Percentiles rank a stretch among this genome's conserved stretches.
phyloP scores from a whole-genome alignment of 169 alveolate genomes.

The Plasmodium coatneyi region DNA sequence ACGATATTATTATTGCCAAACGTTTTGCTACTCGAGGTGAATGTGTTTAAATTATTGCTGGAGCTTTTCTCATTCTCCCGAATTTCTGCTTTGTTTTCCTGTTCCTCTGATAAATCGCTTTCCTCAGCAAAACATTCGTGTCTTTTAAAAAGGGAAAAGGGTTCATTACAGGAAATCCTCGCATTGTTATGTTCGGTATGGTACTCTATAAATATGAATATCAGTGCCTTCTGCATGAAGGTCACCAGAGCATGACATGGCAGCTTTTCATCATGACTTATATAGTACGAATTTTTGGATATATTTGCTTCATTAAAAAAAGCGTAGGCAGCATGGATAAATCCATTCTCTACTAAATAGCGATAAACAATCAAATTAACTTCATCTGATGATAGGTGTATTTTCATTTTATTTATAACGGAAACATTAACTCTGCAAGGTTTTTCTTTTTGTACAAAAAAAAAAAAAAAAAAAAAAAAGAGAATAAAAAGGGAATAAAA shows the following conservation, averaged over 20 bases:
- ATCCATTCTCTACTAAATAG: conserved; percentile 91
- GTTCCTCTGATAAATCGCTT: conserved; percentile 74
- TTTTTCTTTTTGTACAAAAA: conserved; percentile 4
- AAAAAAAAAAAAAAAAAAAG: not conserved
- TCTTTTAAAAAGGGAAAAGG: conserved; percentile 88
- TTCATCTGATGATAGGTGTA: conserved; percentile 90
- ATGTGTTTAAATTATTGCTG: conserved; percentile 42
- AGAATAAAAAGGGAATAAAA: not conserved
- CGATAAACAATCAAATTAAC: conserved; percentile 90
- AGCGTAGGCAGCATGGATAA: conserved; percentile 88
- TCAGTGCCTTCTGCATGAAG: conserved; percentile 91
- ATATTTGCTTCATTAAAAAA: conserved; percentile 89
- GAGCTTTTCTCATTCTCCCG: conserved; percentile 13
- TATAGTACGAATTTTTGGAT: conserved; percentile 85
- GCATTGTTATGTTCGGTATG: conserved; percentile 88
- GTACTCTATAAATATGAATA: conserved; percentile 88
- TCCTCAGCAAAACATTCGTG: conserved; percentile 88
- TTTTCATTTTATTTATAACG: conserved; percentile 83
- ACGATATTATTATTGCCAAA: conserved; percentile 5
- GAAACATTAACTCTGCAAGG: not conserved
- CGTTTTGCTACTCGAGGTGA: conserved; percentile 14
- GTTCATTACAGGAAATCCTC: conserved; percentile 86
- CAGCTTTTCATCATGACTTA: conserved; percentile 88
- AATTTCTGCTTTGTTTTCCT: conserved; percentile 20
- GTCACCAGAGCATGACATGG: conserved; percentile 91